These are phyloP conservation scores for Mortierella sp. DNA, from an alignment of 371 early-diverging fungal species.

Conservation along the genomic window DNA sequence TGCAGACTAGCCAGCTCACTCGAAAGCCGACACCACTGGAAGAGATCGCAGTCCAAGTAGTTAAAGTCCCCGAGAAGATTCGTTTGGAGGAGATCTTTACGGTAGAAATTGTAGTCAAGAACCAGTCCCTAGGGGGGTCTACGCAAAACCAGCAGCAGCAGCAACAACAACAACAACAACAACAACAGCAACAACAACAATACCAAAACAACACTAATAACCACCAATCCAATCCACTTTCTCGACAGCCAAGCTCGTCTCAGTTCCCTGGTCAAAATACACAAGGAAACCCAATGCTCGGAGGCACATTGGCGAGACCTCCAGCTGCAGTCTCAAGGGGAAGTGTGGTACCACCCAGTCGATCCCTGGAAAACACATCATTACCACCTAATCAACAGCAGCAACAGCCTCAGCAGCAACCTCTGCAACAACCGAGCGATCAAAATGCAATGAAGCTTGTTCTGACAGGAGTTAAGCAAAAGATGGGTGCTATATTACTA, in stretches of 20 bases:
- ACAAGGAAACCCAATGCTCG: slow-evolving; percentile 12
- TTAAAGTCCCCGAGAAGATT: slow-evolving; percentile 62
- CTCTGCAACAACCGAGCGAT: slow-evolving; percentile 39
- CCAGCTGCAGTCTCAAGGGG: slow-evolving; percentile 53
- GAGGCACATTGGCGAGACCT: slow-evolving; percentile 37
- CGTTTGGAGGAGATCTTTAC: slow-evolving; percentile 75
- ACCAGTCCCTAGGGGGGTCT: slow-evolving; percentile 54
- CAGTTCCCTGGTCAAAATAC: slow-evolving; percentile 11
- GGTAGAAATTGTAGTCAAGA: slow-evolving; percentile 67
- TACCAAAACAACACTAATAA: slow-evolving; percentile 1
- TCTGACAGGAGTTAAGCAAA: slow-evolving; percentile 78
- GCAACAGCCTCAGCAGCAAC: slow-evolving; percentile 16
- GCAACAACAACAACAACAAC: slow-evolving; percentile 31
- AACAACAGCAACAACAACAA: slow-evolving; percentile 18
- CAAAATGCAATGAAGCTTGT: slow-evolving; percentile 68
- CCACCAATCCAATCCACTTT: slow-evolving; percentile 1
- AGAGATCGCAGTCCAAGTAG: slow-evolving; percentile 79
- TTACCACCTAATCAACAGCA: slow-evolving; percentile 26
- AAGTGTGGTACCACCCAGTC: slow-evolving; percentile 27
- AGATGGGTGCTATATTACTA: slow-evolving; percentile 86
- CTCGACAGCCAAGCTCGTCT: slow-evolving; percentile 25
- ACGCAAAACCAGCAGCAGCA: slow-evolving; percentile 25
- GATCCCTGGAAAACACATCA: slow-evolving; percentile 56
- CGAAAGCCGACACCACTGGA: slow-evolving; percentile 85
- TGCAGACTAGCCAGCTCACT: slow-evolving; percentile 95